phyloP scores from a whole-genome alignment of 306 rosid species.

The Lathyrus oleraceus region DNA sequence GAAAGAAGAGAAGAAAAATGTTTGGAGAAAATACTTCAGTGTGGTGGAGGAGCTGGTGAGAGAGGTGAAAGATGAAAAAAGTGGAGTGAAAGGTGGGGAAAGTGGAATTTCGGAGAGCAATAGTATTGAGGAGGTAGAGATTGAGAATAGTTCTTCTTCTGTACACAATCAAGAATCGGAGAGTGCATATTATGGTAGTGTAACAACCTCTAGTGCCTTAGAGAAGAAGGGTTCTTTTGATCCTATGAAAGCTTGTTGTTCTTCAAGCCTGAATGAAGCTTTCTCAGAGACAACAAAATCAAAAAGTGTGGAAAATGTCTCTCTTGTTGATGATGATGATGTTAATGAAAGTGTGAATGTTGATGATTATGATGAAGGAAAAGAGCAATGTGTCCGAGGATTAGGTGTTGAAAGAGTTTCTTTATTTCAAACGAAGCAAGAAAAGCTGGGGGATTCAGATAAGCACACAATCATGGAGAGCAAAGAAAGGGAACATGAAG shows the following conservation, averaged over 20 bases:
- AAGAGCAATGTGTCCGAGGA: neutral
- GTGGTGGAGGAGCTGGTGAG: neutral
- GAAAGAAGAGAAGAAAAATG: neutral
- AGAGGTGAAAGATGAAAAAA: neutral
- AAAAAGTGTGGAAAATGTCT: neutral
- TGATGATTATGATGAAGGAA: neutral
- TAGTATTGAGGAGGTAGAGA: neutral
- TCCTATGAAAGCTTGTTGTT: neutral
- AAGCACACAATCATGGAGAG: neutral
- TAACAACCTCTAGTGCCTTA: neutral
- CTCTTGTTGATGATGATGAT: neutral
- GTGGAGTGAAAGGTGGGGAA: neutral
- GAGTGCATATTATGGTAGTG: neutral
- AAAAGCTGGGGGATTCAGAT: neutral
- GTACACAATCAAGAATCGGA: neutral
- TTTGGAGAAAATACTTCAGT: neutral
- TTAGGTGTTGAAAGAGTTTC: no score
- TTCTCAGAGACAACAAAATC: neutral
- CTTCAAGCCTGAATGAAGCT: neutral
- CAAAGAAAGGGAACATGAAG: no score
- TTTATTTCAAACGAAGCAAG: neutral
- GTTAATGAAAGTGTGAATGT: neutral
- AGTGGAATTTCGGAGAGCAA: no score
- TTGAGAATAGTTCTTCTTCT: neutral
- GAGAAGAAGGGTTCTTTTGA: neutral